Evolutionary conservation across 2,329 filamentous ascomycete genomes (phyloP), one percentile per base, ranked within the genome.

Genomic region (Sarocladium kiliense): DNA sequence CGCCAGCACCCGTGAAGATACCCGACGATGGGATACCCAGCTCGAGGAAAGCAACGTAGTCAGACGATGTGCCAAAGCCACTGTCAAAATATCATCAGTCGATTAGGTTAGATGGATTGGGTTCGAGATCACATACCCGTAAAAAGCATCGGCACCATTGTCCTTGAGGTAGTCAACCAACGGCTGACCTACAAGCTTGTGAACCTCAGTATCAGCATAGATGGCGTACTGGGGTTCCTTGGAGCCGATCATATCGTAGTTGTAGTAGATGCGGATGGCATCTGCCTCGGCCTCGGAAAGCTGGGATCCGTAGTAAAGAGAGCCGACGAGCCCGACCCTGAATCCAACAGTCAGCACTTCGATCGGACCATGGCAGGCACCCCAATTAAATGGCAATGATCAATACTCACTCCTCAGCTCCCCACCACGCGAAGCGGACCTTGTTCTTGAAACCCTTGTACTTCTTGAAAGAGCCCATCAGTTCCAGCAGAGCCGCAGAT

Each of bases 241-340:
- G 16, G 73, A 76, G n/a, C 71, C 75, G 55, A 88, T 85, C 86
- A 88, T 88, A 68, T 88, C 85, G 63, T 85, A 87, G 72, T 88
- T 86, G 65, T 87, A 80, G 72, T 87, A 86, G 30, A 87, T 81
- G 2, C 78, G 75, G 62, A 88, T 82, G 67, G 82, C 84, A 58
- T 79, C 72, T 0, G 68, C 67, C 44, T 76, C 71, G 1, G 64
- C 63, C 21, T 66, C 61, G 11, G 66, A 63, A 26, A 77, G 67
- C 6, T 65, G 63, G 14, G 64, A 56, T 1, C 66, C 70, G 56
- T 76, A 76, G 64, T 74, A 66, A 19, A 70, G 61, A 5, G 74
- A 75, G n/a, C 74, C 75, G 47, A 74, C 58, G 16, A 77, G 65
- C n/a, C 74, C 74, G 36, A 65, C 66, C 62, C 68, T 71, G 10